Evolutionary conservation across 1,139 yeast genomes (phyloP).

Genomic region (Arxiozyma slooffiae): DNA sequence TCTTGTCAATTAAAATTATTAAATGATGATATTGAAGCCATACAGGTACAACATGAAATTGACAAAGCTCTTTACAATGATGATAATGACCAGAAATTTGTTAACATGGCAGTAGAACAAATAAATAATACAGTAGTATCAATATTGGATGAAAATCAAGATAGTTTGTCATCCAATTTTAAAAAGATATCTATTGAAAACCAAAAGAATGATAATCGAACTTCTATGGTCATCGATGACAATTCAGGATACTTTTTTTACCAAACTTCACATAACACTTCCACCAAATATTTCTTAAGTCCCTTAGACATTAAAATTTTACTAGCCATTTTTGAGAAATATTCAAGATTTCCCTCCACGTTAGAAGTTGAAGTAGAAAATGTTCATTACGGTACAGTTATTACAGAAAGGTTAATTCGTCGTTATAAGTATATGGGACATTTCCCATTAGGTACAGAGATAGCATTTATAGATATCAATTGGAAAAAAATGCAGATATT

Average conservation of each 20-base stretch:
- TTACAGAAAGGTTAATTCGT: constrained; percentile 43
- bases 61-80: constrained; percentile 55
- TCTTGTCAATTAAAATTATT: constrained; percentile 45
- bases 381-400: constrained; percentile 51
- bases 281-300: constrained; percentile 54
- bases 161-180: background rate
- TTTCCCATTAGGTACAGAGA: constrained; percentile 72
- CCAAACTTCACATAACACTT: constrained; percentile 64
- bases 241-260: constrained; percentile 40
- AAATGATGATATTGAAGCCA: constrained; percentile 36
- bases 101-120: constrained; percentile 45
- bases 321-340: constrained; percentile 51
- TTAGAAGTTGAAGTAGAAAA: constrained; percentile 59
- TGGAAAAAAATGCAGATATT: constrained; percentile 48
- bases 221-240: background rate
- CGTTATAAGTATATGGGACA: constrained; percentile 70
- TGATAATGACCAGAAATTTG: constrained; percentile 40
- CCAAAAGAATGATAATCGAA: background rate
- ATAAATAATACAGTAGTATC: constrained; percentile 40
- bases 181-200: background rate
- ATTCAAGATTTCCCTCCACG: constrained; percentile 56
- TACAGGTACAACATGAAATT: constrained; percentile 44
- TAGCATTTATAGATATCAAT: constrained; percentile 78
- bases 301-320: constrained; percentile 72
- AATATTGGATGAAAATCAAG: constrained; percentile 10